Conservation (phyloP, 2,329 filamentous ascomycete genomes). For the Fusarium metavorans region DNA sequence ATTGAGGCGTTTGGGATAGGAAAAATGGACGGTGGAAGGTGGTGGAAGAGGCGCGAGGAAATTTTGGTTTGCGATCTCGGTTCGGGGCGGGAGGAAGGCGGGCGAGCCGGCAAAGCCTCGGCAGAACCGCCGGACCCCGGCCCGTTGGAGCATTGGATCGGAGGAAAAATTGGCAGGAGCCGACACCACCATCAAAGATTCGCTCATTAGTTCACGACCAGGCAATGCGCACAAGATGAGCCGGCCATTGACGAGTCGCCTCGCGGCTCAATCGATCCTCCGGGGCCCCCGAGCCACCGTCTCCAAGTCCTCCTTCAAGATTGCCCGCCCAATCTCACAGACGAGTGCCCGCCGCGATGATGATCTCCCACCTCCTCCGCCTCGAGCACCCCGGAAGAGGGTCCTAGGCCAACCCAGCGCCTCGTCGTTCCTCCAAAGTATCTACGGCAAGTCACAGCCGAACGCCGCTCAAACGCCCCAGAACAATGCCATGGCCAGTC, state of each 20-base stretch:
- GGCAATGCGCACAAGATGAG: slow-evolving; percentile 57
- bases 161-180: slow-evolving; percentile 44
- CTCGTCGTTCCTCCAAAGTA: slow-evolving; percentile 49
- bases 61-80: slow-evolving; percentile 55
- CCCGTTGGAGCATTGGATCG: slow-evolving; percentile 16
- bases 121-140: slow-evolving; percentile 31
- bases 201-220: slow-evolving; percentile 12
- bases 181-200: slow-evolving; percentile 29
- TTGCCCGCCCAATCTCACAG: slow-evolving; percentile 55
- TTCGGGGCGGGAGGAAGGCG: slow-evolving; percentile 50
- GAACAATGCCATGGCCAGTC: slow-evolving; percentile 48
- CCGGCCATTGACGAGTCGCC: slow-evolving; percentile 56
- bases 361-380: slow-evolving; percentile 33
- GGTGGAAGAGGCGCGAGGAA: slow-evolving; percentile 50
- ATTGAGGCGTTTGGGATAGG: slow-evolving; percentile 42
- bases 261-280: slow-evolving; percentile 55
- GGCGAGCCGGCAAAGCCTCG: slow-evolving; percentile 52
- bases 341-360: slow-evolving; percentile 48
- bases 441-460: slow-evolving; percentile 47
- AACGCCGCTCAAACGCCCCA: slow-evolving; percentile 27
- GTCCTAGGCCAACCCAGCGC: slow-evolving; percentile 43
- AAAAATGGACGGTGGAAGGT: slow-evolving; percentile 43
- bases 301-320: slow-evolving; percentile 35
- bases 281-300: slow-evolving; percentile 39
- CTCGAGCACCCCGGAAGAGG: slow-evolving; percentile 34